Evolutionary conservation across 2,329 filamentous ascomycete species (phyloP), one percentile per base, ranked within the genome.

Genomic region (Trichoderma pleuroti): DNA sequence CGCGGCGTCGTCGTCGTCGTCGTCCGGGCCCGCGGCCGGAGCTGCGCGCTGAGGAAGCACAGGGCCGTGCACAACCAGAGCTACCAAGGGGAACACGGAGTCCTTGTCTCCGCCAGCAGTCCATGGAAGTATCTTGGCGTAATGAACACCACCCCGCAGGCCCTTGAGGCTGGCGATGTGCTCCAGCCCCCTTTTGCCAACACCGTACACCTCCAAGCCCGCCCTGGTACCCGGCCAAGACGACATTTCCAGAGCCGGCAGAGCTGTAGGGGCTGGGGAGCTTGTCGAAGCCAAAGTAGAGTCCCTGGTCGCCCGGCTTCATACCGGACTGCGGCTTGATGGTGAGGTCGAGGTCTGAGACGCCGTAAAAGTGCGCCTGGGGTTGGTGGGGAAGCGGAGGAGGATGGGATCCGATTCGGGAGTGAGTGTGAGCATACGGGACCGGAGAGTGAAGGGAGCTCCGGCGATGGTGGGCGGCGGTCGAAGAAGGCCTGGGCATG

Each of bases 51-150:
- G 74, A 3, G 87, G 86, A 49, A 90, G 74, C 26, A 90, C 86
- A 1, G 93, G 93, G 0, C 94, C 94, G 80, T 97, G 93, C 5
- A 97, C 78, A 18, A 94, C 88, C 21, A 97, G 86, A 57, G 90
- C 94, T 62, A 98, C 86, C 62, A 98, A 84, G 8, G 94, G 93
- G 72, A 91, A 89, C 21, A 88, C 81, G 16, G 85, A 82, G 10
- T 85, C 82, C 39, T 85, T 83, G 68, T 90, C 87, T 64, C 83
- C 82, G 9, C 83, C 80, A 30, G 86, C 81, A 21, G 85, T 87
- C 87, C 91, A 93, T 1, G 92, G 90, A 62, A 98, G 81, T 28
- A 98, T 89, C 80, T 95, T 97, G 68, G 94, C 94, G 74, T 92
- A 87, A 73, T 93, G 84, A 1, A 98, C 92, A 26, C 90, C 90